These are phyloP conservation scores for Clavariopsis aquatica DNA, from an alignment of 495 filamentous ascomycete species.

Conservation along the genomic window DNA sequence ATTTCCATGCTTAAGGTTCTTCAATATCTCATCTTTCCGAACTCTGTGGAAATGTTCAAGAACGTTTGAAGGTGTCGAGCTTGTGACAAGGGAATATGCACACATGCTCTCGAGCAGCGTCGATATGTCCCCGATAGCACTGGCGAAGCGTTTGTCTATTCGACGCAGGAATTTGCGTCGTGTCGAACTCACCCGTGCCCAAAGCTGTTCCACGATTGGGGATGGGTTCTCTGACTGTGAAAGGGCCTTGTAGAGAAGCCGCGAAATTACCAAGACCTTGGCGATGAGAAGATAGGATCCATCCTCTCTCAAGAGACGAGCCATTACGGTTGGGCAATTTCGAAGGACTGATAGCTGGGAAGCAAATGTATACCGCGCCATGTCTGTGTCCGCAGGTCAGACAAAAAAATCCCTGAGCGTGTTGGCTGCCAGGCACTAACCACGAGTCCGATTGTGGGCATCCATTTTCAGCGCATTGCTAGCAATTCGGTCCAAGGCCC, in stretches of 20 bases:
- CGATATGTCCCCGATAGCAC: constrained; percentile 50
- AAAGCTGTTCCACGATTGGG: constrained; percentile 61
- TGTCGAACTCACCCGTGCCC: constrained; percentile 61
- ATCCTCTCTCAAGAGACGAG: constrained; percentile 58
- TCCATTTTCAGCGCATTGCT: constrained; percentile 63
- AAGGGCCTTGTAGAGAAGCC: constrained; percentile 69
- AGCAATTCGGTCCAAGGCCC: constrained; percentile 67
- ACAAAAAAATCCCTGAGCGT: neutral
- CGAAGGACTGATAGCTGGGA: constrained; percentile 65
- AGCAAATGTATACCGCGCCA: constrained; percentile 56
- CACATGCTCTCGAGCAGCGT: constrained; percentile 70
- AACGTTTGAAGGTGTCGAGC: constrained; percentile 76
- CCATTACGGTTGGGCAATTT: constrained; percentile 57
- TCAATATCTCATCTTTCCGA: constrained; percentile 64
- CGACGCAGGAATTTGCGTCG: constrained; percentile 62
- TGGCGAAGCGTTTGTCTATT: constrained; percentile 68
- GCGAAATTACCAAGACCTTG: constrained; percentile 77
- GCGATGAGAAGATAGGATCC: constrained; percentile 67
- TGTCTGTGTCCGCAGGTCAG: constrained; percentile 9
- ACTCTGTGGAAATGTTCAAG: constrained; percentile 79
- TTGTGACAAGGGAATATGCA: constrained; percentile 81
- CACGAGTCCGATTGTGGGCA: constrained; percentile 40
- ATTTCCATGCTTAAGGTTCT: constrained; percentile 53
- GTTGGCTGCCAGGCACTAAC: constrained; percentile 46
- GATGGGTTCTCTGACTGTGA: constrained; percentile 53